Percentiles rank a stretch among this genome's conserved stretches.
Conservation (phyloP, 1,284 basidiomycete species). For the Singerocomus rubriflavus region DNA sequence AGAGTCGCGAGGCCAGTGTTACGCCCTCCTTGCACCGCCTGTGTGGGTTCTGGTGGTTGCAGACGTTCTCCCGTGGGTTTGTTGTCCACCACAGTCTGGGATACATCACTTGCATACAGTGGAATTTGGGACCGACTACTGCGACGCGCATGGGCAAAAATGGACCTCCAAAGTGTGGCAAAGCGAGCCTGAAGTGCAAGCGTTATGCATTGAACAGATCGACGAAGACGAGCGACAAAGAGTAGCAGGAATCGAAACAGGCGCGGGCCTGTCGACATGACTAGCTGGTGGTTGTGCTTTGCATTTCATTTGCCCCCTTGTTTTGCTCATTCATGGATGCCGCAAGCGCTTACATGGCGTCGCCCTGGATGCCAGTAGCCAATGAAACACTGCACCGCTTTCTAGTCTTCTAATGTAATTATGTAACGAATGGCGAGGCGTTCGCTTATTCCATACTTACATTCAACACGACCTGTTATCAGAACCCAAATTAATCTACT, state of each 20-base stretch:
- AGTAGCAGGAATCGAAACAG: conserved; percentile 8
- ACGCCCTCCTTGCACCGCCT: neutral
- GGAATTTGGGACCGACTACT: neutral
- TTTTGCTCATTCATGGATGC: no score
- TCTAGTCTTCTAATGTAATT: no score
- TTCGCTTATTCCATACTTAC: no score
- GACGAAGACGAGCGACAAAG: conserved; percentile 7
- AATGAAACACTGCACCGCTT: no score
- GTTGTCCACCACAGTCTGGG: neutral
- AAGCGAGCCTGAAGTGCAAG: conserved; percentile 1
- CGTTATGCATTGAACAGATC: conserved; percentile 6
- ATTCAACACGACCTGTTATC: no score
- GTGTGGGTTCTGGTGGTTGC: neutral
- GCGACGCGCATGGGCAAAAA: neutral
- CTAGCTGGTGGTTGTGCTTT: no score
- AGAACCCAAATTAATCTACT: no score
- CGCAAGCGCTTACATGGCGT: neutral
- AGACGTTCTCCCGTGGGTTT: neutral
- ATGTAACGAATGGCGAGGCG: no score
- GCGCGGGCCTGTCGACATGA: conserved; percentile 1
- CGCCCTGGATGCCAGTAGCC: no score
- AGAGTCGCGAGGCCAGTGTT: no score
- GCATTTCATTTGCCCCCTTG: neutral
- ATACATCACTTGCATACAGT: conserved; percentile 1
- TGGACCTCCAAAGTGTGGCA: conserved; percentile 7